phyloP scores from a whole-genome alignment of 495 filamentous ascomycete genomes.

The Cercophora scortea region DNA sequence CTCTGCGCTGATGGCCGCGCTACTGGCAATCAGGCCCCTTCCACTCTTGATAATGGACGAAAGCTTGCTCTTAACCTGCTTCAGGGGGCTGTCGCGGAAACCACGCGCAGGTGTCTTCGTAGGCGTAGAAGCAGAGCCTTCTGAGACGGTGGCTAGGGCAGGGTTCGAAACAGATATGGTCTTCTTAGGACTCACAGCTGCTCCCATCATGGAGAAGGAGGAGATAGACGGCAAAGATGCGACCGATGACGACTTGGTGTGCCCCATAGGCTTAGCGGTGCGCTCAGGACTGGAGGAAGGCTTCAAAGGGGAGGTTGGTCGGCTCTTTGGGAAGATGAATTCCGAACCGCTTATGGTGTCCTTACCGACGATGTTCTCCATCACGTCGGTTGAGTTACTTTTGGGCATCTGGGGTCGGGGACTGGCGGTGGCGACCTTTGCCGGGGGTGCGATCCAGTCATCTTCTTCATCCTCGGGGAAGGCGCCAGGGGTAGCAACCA shows the following conservation, averaged over 20 bases:
- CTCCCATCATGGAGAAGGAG: slow-evolving; percentile 17
- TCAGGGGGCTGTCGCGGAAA: slow-evolving; percentile 68
- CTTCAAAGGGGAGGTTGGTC: slow-evolving; percentile 30
- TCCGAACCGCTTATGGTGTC: slow-evolving; percentile 31
- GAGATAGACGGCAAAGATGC: too few relatives aligned
- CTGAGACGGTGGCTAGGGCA: slow-evolving; percentile 30
- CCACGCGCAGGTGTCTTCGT: slow-evolving; percentile 61
- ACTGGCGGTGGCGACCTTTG: slow-evolving; percentile 19
- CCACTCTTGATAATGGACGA: slow-evolving; percentile 83
- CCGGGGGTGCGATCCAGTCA: slow-evolving; percentile 74
- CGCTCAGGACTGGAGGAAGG: slow-evolving; percentile 27
- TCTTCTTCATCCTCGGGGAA: slow-evolving; percentile 61
- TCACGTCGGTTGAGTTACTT: slow-evolving; percentile 50
- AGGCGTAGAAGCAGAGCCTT: slow-evolving; percentile 54
- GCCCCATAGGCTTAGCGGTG: slow-evolving; percentile 26
- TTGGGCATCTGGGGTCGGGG: slow-evolving; percentile 45
- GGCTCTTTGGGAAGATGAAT: slow-evolving; percentile 33
- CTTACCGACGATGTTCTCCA: slow-evolving; percentile 47
- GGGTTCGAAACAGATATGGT: slow-evolving; percentile 57
- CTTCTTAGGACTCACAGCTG: slow-evolving; percentile 45
- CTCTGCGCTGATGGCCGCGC: slow-evolving; percentile 69
- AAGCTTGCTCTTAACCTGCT: slow-evolving; percentile 79
- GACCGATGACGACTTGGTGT: slow-evolving; percentile 37
- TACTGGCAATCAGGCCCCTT: slow-evolving; percentile 73
- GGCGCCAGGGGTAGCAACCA: slow-evolving; percentile 36